These are phyloP conservation scores for Sporothrix sp. DNA, from an alignment of 2,329 filamentous ascomycete genomes.

Conservation along the genomic window DNA sequence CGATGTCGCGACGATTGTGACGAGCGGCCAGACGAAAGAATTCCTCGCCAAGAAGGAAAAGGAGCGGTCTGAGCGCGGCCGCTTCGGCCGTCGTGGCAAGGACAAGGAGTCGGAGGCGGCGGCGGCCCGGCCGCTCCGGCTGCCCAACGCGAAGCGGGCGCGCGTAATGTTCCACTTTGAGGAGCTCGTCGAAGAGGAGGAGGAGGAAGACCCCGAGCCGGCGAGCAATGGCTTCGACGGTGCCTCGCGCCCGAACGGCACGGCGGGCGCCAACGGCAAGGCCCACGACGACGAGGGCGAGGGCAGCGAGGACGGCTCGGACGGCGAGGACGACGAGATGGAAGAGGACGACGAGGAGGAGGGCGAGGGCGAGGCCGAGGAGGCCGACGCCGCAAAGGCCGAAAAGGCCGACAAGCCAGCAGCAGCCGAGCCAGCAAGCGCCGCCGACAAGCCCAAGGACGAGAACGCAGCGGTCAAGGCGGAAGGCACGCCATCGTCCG, in stretches of 20 bases:
- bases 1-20: conserved; percentile 77
- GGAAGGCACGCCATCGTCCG: neutral
- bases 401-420: conserved; percentile 7
- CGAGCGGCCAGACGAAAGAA: conserved; percentile 69
- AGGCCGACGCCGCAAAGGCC: neutral
- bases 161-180: conserved; percentile 66
- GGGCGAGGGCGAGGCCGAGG: conserved; percentile 9
- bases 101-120: conserved; percentile 45
- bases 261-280: conserved; percentile 10
- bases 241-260: conserved; percentile 2
- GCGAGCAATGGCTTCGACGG: conserved; percentile 6
- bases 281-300: conserved; percentile 10
- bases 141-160: conserved; percentile 64
- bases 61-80: conserved; percentile 59
- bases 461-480: neutral
- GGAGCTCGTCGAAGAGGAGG: conserved; percentile 50
- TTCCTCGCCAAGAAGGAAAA: conserved; percentile 76
- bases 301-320: conserved; percentile 15
- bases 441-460: conserved; percentile 2
- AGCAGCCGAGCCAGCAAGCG: neutral
- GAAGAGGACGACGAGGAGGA: conserved; percentile 17
- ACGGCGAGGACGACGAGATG: conserved; percentile 14
- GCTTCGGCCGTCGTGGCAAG: conserved; percentile 51
- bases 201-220: conserved; percentile 33
- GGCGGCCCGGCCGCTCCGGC: conserved; percentile 44